Percentiles rank a stretch among this genome's conserved stretches.
Evolutionary conservation across 2,329 filamentous ascomycete genomes (phyloP).

Genomic region (Bisporella sp.): DNA sequence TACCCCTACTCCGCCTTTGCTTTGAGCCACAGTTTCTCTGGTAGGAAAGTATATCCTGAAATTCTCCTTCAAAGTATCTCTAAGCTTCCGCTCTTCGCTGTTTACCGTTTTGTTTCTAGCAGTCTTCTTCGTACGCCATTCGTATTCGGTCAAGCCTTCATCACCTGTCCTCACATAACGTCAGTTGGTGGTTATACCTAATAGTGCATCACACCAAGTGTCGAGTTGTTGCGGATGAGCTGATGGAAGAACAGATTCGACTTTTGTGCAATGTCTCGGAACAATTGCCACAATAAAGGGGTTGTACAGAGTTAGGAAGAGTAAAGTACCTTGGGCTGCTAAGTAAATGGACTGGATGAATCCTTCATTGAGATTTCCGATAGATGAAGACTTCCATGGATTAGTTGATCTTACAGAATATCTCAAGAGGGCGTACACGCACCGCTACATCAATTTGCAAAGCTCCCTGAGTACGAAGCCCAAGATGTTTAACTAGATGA

Average conservation of each 20-base stretch:
- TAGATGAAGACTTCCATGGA: conserved; percentile 59
- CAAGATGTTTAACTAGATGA: conserved; percentile 36
- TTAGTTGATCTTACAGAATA: no score
- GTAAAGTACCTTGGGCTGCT: conserved; percentile 44
- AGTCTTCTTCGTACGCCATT: conserved; percentile 27
- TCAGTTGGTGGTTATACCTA: no score
- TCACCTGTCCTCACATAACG: conserved; percentile 30
- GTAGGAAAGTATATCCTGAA: conserved; percentile 81
- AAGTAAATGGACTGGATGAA: conserved; percentile 56
- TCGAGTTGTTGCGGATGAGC: no score
- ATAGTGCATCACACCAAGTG: no score
- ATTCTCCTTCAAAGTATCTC: conserved; percentile 33
- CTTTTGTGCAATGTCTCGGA: no score
- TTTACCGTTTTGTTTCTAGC: conserved; percentile 12
- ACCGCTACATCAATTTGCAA: conserved; percentile 70
- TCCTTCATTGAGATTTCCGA: conserved; percentile 66
- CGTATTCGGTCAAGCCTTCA: conserved; percentile 36
- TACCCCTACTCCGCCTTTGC: conserved; percentile 55
- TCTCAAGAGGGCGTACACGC: conserved; percentile 23
- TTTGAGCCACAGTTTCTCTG: conserved; percentile 56
- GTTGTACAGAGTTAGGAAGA: no score
- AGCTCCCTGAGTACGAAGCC: conserved; percentile 45
- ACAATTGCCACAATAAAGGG: no score
- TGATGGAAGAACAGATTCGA: no score
- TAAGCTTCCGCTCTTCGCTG: conserved; percentile 14